Evolutionary conservation across 139 green algal genomes (phyloP), one percentile per base, ranked within the genome.

Genomic region (Micractinium sp.): DNA sequence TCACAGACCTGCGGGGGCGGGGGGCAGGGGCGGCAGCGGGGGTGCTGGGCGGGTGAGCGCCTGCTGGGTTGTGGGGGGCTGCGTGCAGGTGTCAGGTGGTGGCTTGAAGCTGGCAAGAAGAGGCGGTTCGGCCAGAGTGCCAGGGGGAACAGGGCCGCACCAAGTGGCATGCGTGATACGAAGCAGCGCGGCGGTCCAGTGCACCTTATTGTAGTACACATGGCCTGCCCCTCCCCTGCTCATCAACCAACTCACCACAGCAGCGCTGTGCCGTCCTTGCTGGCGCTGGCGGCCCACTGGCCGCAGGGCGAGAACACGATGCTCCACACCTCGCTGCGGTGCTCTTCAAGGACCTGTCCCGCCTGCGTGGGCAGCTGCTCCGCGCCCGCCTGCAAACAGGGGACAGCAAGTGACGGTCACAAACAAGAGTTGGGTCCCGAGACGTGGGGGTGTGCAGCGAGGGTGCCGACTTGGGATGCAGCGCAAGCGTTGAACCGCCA

Each of bases 221-320:
- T n/a, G n/a, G n/a, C n/a, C n/a, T n/a, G n/a, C n/a, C n/a, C n/a
- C n/a, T n/a, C n/a, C n/a, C n/a, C n/a, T n/a, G n/a, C n/a, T n/a
- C n/a, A n/a, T n/a, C n/a, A n/a, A n/a, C n/a, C n/a, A n/a, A 3
- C 36, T 76, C 81, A 67, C 95, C 93, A 98, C 4, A 98, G 87
- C 60, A 96, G 91, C 63, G 93, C 94, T 3, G 89, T 94, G 56
- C 92, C 84, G 91, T 97, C 94, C 93, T 97, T 98, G 31, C 92
- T 95, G 0, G 93, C 95, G 0, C 94, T 94, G 3, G 97, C 97
- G n/a, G 99, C 92, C 89, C 92, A 92, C 19, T 85, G 90, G 33
- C 90, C 82, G 76, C 85, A 76, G 2, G 25, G 73, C 4, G 78
- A 88, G 47, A 93, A 93, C 23, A 83, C 23, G 2, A 91, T 61